Evolutionary conservation across 1,284 basidiomycete genomes (phyloP).

Genomic region (Sparassis latifolia): DNA sequence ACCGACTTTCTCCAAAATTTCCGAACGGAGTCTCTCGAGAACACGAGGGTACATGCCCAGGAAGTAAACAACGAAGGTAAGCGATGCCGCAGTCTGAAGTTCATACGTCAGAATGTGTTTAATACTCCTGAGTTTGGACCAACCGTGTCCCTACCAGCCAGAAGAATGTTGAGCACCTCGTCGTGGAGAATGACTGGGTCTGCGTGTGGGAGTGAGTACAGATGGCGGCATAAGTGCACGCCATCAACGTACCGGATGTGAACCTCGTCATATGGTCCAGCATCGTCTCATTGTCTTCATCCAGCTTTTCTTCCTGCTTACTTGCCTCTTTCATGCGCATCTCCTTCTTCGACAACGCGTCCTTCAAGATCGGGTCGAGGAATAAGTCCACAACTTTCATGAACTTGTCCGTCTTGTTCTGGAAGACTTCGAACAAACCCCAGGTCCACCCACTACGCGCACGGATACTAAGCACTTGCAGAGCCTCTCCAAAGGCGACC

Average conservation of each 20-base stretch:
- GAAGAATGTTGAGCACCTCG: conserved; percentile 31
- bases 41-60: conserved; percentile 33
- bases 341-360: conserved; percentile 25
- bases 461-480: conserved; percentile 25
- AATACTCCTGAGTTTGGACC: background rate
- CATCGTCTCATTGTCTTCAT: conserved; percentile 24
- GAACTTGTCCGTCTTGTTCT: conserved; percentile 23
- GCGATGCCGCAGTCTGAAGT: conserved; percentile 25
- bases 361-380: conserved; percentile 35
- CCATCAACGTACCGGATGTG: conserved; percentile 15
- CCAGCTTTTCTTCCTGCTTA: conserved; percentile 4
- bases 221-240: background rate
- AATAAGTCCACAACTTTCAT: conserved; percentile 29
- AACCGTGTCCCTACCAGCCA: conserved; percentile 34
- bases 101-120: too few species aligned
- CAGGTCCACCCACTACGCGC: conserved; percentile 25
- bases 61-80: conserved; percentile 35
- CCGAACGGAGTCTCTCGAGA: conserved; percentile 28
- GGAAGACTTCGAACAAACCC: conserved; percentile 27
- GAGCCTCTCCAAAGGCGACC: conserved; percentile 32
- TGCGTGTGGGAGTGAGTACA: background rate
- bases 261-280: conserved; percentile 30
- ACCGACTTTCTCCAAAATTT: conserved; percentile 31
- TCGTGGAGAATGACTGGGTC: conserved; percentile 23
- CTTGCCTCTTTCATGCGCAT: conserved; percentile 11